Percentiles rank a stretch among this genome's conserved stretches.
Evolutionary conservation across 2,329 filamentous ascomycete genomes (phyloP).

Genomic region (Fusarium nodosum): DNA sequence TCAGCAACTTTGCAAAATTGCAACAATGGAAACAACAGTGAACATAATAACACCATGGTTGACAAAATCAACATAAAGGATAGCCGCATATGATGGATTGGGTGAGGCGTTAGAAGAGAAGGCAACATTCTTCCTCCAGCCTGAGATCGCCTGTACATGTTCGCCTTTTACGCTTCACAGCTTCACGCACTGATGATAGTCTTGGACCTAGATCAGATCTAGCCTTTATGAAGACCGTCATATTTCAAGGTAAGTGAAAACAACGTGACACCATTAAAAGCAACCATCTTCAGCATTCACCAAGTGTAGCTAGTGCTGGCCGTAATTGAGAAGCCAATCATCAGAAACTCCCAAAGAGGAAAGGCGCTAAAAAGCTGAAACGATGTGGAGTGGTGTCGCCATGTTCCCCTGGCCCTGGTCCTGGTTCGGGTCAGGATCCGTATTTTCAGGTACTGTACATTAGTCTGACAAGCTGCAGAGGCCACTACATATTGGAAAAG

Average conservation of each 20-base stretch:
- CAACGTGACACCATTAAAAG: not conserved
- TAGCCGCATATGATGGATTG: not conserved
- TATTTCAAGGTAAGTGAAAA: not conserved
- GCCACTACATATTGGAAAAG: constrained; percentile 16
- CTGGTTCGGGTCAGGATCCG: constrained; percentile 23
- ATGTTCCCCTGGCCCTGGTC: constrained; percentile 28
- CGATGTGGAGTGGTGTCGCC: constrained; percentile 38
- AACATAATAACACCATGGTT: not conserved
- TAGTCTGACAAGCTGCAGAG: constrained; percentile 21
- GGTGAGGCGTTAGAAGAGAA: not conserved
- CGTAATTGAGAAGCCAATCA: not conserved
- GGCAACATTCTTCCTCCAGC: not conserved
- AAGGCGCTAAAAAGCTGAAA: constrained; percentile 45
- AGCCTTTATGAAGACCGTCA: not conserved
- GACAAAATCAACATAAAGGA: not conserved
- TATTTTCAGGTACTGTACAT: constrained; percentile 36
- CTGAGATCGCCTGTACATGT: not conserved
- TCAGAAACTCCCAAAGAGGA: constrained; percentile 28
- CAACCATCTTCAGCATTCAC: not conserved
- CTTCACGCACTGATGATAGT: not conserved
- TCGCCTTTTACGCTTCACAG: not conserved
- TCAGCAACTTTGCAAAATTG: not conserved
- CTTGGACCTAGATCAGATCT: not conserved
- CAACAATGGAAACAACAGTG: not conserved
- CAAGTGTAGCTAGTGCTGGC: not conserved